Conservation (phyloP, 257 asterid genomes). For the Euphrasia confusa region DNA sequence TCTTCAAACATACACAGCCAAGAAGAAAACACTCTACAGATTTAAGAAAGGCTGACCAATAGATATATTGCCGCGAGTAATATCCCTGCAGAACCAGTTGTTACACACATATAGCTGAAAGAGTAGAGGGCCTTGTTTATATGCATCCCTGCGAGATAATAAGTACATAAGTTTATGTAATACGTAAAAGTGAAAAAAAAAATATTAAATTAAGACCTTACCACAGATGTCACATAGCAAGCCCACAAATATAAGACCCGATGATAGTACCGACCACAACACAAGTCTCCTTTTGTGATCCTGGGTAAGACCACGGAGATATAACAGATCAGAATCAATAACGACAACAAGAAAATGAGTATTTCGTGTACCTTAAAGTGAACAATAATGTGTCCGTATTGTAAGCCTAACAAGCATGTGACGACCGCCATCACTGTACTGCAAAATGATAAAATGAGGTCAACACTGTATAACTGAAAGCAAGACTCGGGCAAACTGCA, state of each 20-base stretch:
- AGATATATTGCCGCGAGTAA: conserved; percentile 49
- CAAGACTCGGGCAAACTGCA: neutral
- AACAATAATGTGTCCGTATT: conserved; percentile 54
- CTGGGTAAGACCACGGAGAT: conserved; percentile 30
- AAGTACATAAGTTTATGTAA: neutral
- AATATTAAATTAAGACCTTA: conserved; percentile 24
- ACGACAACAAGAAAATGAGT: neutral
- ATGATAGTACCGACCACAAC: conserved; percentile 51
- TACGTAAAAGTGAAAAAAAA: neutral
- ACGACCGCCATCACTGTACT: conserved; percentile 68
- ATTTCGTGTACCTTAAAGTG: conserved; percentile 56
- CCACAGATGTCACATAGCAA: conserved; percentile 40
- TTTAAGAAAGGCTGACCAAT: conserved; percentile 31
- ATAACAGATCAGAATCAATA: conserved; percentile 6
- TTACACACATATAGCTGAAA: conserved; percentile 58
- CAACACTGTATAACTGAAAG: neutral
- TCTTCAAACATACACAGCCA: too few relatives aligned
- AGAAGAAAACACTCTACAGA: too few relatives aligned
- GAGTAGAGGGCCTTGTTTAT: conserved; percentile 62
- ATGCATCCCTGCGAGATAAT: conserved; percentile 46
- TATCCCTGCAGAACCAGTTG: conserved; percentile 64
- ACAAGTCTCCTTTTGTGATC: conserved; percentile 51
- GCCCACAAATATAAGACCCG: conserved; percentile 39
- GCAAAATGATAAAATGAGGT: conserved; percentile 30
- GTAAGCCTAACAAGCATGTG: conserved; percentile 58